Conservation (phyloP, 495 filamentous ascomycete genomes). For the Immersiella caudata region DNA sequence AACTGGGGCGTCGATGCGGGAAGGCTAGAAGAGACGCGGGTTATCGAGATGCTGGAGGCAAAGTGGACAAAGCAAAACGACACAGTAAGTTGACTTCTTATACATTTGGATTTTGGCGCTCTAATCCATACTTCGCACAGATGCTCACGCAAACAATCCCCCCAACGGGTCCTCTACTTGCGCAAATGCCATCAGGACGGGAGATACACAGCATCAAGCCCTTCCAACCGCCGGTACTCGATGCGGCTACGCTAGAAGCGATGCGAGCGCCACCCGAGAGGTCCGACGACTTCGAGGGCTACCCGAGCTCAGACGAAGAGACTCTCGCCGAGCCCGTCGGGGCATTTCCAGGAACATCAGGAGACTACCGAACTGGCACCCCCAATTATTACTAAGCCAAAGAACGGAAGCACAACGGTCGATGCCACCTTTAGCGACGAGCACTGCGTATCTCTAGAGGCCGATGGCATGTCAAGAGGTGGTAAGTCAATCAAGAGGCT, state of each 20-base stretch:
- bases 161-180: conserved; percentile 65
- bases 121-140: conserved; percentile 41
- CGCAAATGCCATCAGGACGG: conserved; percentile 81
- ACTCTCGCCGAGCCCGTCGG: conserved; percentile 34
- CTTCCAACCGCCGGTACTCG: conserved; percentile 62
- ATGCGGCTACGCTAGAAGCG: conserved; percentile 56
- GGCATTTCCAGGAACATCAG: conserved; percentile 43
- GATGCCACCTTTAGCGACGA: no score
- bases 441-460: no score
- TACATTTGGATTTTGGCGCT: not conserved
- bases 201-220: conserved; percentile 73
- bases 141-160: conserved; percentile 81
- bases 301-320: conserved; percentile 52
- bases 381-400: conserved; percentile 41
- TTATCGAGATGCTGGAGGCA: conserved; percentile 80
- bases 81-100: conserved; percentile 61
- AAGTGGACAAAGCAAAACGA: conserved; percentile 96
- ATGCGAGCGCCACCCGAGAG: conserved; percentile 54
- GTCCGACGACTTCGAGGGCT: conserved; percentile 52
- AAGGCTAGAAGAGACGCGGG: conserved; percentile 77
- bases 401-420: no score
- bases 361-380: conserved; percentile 41
- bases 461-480: no score
- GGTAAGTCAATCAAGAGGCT: no score
- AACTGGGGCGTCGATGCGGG: conserved; percentile 85